Conservation (phyloP, 208 protist genomes). For the Plasmodiophora brassicae region DNA sequence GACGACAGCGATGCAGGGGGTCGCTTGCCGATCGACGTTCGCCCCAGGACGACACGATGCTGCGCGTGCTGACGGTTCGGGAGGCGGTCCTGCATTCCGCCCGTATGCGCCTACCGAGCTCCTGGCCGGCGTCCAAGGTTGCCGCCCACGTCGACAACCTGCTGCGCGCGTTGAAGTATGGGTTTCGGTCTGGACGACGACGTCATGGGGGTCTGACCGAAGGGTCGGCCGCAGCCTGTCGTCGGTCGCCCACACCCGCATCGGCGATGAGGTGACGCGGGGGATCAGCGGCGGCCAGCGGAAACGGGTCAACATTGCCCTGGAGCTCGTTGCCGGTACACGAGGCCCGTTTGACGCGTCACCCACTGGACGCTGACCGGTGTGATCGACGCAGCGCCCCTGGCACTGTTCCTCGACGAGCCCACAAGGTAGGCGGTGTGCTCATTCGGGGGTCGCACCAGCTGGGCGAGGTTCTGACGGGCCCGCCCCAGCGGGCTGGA, state of each 20-base stretch:
- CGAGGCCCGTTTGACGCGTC: too few species aligned
- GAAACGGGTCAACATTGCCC: constrained; percentile 40
- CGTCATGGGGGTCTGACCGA: neutral
- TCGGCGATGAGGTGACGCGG: neutral
- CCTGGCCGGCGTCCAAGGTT: neutral
- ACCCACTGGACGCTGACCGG: too few species aligned
- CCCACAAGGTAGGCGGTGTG: too few species aligned
- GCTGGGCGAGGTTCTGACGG: too few species aligned
- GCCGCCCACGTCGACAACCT: neutral
- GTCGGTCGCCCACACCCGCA: neutral
- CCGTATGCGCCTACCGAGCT: neutral
- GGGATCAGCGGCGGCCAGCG: constrained; percentile 37
- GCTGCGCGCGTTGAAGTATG: neutral
- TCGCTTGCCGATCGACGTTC: neutral
- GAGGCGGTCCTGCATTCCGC: neutral
- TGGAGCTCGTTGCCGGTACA: constrained; percentile 42
- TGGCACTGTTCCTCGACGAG: constrained; percentile 35
- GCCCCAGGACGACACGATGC: neutral
- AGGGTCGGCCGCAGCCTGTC: neutral
- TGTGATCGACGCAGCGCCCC: too few species aligned
- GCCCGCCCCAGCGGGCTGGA: constrained; percentile 42
- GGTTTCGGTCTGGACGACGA: neutral
- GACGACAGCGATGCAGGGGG: neutral
- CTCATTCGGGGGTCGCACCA: too few species aligned
- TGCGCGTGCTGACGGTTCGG: neutral